Conservation (phyloP, 805 yeast genomes). For the Candida insectorum region DNA sequence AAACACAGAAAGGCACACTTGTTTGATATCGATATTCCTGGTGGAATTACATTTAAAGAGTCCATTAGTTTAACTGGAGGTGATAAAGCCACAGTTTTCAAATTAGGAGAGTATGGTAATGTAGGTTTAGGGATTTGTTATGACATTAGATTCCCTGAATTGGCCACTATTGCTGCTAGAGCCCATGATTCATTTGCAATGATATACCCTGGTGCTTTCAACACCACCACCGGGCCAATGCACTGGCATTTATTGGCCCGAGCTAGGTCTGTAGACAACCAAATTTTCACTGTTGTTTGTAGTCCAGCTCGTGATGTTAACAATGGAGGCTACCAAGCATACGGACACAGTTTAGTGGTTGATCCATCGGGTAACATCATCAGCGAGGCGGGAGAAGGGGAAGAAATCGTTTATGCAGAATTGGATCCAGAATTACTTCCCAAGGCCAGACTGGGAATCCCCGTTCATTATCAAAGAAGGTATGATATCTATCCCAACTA, state of each 20-base stretch:
- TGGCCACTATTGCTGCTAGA: conserved; percentile 68
- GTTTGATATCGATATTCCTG: conserved; percentile 90
- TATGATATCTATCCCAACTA: conserved; percentile 40
- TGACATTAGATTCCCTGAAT: conserved; percentile 77
- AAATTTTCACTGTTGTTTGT: conserved; percentile 69
- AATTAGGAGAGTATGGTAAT: conserved; percentile 59
- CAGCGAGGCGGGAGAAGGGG: conserved; percentile 46
- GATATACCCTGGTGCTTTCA: conserved; percentile 83
- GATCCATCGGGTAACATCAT: conserved; percentile 41
- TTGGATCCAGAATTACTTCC: conserved; percentile 37
- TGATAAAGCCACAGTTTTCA: conserved; percentile 72
- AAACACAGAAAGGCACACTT: conserved; percentile 86
- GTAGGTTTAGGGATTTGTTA: conserved; percentile 87
- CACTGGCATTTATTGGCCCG: conserved; percentile 79
- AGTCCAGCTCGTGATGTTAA: conserved; percentile 83
- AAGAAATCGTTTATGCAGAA: conserved; percentile 40
- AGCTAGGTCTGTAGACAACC: conserved; percentile 73
- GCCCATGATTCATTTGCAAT: conserved; percentile 65
- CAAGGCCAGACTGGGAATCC: conserved; percentile 38
- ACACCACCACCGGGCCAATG: conserved; percentile 79
- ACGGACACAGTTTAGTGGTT: conserved; percentile 43
- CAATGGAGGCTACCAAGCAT: conserved; percentile 41
- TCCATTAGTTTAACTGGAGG: conserved; percentile 76
- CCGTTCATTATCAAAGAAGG: conserved; percentile 42
- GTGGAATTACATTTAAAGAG: conserved; percentile 85